Evolutionary conservation across 192 early-diverging fungal species (phyloP).

Genomic region (Coemansia umbellata): DNA sequence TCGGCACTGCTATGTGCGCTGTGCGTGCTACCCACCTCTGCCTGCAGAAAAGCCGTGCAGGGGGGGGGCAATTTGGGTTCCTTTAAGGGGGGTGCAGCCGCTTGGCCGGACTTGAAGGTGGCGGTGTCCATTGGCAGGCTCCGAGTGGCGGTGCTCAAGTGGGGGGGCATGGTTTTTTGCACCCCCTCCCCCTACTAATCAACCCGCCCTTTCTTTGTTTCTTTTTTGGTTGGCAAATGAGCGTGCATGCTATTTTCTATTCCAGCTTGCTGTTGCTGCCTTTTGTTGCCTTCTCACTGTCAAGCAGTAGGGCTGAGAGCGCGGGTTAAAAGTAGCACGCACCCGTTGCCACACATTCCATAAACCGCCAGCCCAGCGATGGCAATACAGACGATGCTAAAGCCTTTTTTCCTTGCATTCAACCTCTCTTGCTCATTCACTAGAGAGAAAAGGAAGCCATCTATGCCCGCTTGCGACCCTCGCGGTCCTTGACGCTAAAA

Average conservation of each 20-base stretch:
- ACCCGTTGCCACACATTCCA: too few species aligned
- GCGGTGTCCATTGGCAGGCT: conserved; percentile 44
- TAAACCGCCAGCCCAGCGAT: neutral
- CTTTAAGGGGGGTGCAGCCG: neutral
- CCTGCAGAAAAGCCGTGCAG: conserved; percentile 5
- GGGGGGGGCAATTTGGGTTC: conserved; percentile 14
- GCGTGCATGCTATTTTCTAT: neutral
- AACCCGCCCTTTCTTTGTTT: neutral
- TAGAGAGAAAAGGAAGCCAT: neutral
- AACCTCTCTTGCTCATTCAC: neutral
- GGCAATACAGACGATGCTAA: neutral
- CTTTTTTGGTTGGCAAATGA: too few species aligned
- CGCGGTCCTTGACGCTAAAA: too few species aligned
- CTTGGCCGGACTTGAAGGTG: conserved; percentile 22
- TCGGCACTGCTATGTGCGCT: conserved; percentile 4
- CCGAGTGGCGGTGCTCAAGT: conserved; percentile 38
- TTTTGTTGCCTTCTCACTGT: neutral
- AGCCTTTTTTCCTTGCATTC: neutral
- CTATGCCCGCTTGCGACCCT: neutral
- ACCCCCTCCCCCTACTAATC: neutral
- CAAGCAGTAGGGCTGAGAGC: neutral
- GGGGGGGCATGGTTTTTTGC: neutral
- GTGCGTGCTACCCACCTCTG: neutral
- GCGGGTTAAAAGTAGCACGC: neutral
- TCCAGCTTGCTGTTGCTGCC: neutral